Percentiles rank a stretch among this genome's conserved stretches.
These are phyloP conservation scores for Pichia sp. DNA, from an alignment of 1,139 yeast species.

Conservation along the genomic window DNA sequence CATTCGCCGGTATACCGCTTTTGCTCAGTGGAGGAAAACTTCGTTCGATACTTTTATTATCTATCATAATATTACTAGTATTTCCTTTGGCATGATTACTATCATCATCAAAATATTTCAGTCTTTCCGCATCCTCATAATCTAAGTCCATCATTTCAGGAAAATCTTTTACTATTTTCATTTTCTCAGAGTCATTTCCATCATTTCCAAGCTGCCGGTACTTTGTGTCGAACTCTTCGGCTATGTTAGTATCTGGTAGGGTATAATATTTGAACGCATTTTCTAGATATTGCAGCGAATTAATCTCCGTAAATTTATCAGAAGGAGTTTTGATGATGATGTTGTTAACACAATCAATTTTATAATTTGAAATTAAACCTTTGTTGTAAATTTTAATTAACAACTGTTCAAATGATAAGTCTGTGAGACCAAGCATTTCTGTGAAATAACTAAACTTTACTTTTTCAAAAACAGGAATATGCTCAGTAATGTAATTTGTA, in stretches of 20 bases:
- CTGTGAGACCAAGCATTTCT: neutral
- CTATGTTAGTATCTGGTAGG: neutral
- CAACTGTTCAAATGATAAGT: conserved; percentile 21
- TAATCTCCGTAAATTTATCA: neutral
- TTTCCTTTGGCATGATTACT: neutral
- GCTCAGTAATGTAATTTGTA: conserved; percentile 19
- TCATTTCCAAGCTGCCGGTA: neutral
- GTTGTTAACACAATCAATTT: conserved; percentile 43
- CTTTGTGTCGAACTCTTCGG: conserved; percentile 1
- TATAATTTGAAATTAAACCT: conserved; percentile 41
- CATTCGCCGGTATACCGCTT: neutral
- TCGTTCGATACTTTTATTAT: neutral
- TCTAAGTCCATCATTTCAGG: neutral
- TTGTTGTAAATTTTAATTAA: conserved; percentile 38
- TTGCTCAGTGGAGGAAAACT: neutral
- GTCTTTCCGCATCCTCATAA: neutral
- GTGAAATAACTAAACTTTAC: conserved; percentile 20
- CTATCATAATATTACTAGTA: neutral
- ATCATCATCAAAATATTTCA: neutral
- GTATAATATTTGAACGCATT: conserved; percentile 6
- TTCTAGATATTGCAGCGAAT: neutral
- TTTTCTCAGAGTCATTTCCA: neutral
- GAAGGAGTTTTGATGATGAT: neutral
- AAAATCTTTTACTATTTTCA: neutral
- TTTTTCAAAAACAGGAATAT: conserved; percentile 20